Conservation (phyloP, 768 basidiomycete genomes). For the Clitopilus passeckerianus region DNA sequence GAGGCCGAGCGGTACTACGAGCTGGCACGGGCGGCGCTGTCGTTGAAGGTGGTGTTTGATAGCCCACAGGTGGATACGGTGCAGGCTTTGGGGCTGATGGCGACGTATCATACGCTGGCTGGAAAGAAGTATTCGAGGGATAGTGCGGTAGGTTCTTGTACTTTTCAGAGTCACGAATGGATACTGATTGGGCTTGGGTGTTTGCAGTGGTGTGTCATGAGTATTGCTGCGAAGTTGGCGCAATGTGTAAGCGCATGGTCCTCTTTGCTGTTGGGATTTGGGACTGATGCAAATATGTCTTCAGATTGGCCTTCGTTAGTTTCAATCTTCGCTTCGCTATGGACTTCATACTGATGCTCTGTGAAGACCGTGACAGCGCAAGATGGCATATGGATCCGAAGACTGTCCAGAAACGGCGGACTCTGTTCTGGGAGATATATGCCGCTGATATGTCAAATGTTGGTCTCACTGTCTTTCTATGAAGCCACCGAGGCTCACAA, state of each 20-base stretch:
- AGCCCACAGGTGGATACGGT: constrained; percentile 52
- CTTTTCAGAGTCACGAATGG: too few species aligned
- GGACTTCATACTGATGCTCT: constrained; percentile 18
- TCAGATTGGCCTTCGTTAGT: not conserved
- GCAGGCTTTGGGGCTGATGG: constrained; percentile 53
- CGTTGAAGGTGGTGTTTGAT: constrained; percentile 45
- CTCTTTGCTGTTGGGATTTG: not conserved
- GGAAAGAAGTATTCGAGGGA: constrained; percentile 48
- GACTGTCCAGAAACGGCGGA: constrained; percentile 29
- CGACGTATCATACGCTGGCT: constrained; percentile 48
- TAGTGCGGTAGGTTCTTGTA: constrained; percentile 27
- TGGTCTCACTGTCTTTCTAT: constrained; percentile 10
- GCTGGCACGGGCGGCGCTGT: constrained; percentile 50
- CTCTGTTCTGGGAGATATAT: constrained; percentile 36
- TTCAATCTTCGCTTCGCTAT: not conserved
- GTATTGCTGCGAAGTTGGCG: constrained; percentile 53
- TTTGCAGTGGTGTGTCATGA: constrained; percentile 44
- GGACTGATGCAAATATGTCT: not conserved
- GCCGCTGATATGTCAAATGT: constrained; percentile 30
- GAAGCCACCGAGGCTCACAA: not conserved
- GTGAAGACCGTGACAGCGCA: constrained; percentile 33
- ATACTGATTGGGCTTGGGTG: not conserved
- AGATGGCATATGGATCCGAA: constrained; percentile 33
- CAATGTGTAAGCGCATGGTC: constrained; percentile 38
- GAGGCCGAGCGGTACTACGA: constrained; percentile 61